Evolutionary conservation across 306 rosid genomes (phyloP).

Genomic region (Inga oerstediana): DNA sequence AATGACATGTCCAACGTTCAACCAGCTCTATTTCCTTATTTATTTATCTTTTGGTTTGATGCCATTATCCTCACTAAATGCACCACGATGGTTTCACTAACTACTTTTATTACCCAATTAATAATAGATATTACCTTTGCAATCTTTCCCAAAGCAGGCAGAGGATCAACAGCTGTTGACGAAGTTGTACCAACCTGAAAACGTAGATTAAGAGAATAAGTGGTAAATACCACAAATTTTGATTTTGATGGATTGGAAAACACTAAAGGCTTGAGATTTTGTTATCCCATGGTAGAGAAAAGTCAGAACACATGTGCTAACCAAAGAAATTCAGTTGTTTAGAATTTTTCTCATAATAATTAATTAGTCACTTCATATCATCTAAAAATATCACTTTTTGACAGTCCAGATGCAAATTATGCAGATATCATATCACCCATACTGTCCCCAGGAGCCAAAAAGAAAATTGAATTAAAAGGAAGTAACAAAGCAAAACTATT

Average conservation of each 20-base stretch:
- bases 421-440: conserved; percentile 8
- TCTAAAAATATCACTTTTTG: conserved; percentile 6
- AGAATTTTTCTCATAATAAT: background rate
- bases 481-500: conserved; percentile 9
- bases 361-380: conserved; percentile 13
- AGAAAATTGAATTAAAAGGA: conserved; percentile 1
- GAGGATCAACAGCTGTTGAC: conserved; percentile 92
- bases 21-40: background rate
- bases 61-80: conserved; percentile 22
- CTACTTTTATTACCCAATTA: conserved; percentile 26
- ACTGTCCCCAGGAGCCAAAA: conserved; percentile 13
- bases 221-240: conserved; percentile 20
- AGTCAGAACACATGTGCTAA: conserved; percentile 3
- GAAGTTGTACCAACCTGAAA: conserved; percentile 94
- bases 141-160: conserved; percentile 62
- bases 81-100: background rate
- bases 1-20: background rate
- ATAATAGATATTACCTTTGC: conserved; percentile 61
- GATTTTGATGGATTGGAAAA: background rate
- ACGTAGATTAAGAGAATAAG: conserved; percentile 21
- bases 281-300: background rate
- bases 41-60: background rate
- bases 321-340: conserved; percentile 15
- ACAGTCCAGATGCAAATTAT: conserved; percentile 8
- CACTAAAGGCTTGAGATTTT: background rate